Conservation (phyloP, 306 rosid species). For the Vicia villosa region DNA sequence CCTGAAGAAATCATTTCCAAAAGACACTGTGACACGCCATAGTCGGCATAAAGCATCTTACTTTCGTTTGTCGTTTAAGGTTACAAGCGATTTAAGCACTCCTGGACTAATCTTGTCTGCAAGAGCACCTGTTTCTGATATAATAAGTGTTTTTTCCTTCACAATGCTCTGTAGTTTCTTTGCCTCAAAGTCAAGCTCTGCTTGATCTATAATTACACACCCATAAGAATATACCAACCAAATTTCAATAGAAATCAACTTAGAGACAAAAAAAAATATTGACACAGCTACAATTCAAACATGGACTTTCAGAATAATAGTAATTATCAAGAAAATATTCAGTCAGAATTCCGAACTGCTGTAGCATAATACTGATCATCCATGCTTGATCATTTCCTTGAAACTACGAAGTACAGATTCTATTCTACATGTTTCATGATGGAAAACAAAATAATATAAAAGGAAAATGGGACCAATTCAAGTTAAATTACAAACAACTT, state of each 20-base stretch:
- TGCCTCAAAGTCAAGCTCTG: constrained; percentile 68
- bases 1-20: no score
- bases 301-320: neutral
- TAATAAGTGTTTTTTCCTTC: constrained; percentile 60
- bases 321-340: constrained; percentile 10
- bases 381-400: constrained; percentile 10
- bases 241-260: constrained; percentile 7
- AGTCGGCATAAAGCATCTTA: no score
- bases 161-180: constrained; percentile 74
- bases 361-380: no score
- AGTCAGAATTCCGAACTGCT: neutral
- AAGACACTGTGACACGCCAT: no score
- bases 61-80: no score
- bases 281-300: constrained; percentile 9
- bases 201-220: constrained; percentile 62
- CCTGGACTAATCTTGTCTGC: no score
- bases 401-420: neutral
- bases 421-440: neutral
- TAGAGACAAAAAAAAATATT: constrained; percentile 10
- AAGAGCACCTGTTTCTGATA: constrained; percentile 87
- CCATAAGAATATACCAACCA: constrained; percentile 6
- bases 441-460: constrained; percentile 22
- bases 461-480: neutral
- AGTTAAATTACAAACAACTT: neutral
- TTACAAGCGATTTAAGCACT: no score